phyloP scores from a whole-genome alignment of 2,329 filamentous ascomycete species.

The Aspergillus unguis region DNA sequence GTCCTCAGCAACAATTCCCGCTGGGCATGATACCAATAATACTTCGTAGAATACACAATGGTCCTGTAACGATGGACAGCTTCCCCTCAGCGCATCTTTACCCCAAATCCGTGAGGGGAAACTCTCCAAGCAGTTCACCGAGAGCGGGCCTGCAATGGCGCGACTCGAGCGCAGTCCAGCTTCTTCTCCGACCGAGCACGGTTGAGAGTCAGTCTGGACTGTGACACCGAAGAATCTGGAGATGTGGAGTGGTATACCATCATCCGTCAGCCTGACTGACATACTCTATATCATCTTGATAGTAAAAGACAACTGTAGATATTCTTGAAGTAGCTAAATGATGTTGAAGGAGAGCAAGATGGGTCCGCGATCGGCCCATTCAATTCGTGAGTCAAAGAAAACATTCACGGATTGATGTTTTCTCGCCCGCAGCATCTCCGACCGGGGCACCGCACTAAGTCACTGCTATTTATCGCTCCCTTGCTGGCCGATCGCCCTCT shows the following conservation, averaged over 20 bases:
- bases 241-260: conserved; percentile 10
- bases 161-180: neutral
- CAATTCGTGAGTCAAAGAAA: conserved; percentile 22
- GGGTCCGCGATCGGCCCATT: conserved; percentile 11
- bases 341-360: too few species aligned
- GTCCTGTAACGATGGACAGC: neutral
- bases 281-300: too few species aligned
- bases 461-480: conserved; percentile 13
- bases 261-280: too few species aligned
- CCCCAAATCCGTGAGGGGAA: conserved; percentile 34
- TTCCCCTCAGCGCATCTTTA: conserved; percentile 10
- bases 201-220: neutral
- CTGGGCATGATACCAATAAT: too few species aligned
- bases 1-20: too few species aligned
- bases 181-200: too few species aligned
- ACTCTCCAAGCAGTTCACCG: conserved; percentile 21
- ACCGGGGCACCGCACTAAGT: conserved; percentile 9
- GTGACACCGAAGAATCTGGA: neutral
- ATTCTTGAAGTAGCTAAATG: too few species aligned
- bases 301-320: too few species aligned
- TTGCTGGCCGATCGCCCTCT: conserved; percentile 8
- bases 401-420: conserved; percentile 13
- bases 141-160: conserved; percentile 9
- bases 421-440: conserved; percentile 16
- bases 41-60: too few species aligned